Evolutionary conservation across 441 rosid genomes (phyloP), one percentile per base, ranked within the genome.

Genomic region (Arabidopsis lyrata): DNA sequence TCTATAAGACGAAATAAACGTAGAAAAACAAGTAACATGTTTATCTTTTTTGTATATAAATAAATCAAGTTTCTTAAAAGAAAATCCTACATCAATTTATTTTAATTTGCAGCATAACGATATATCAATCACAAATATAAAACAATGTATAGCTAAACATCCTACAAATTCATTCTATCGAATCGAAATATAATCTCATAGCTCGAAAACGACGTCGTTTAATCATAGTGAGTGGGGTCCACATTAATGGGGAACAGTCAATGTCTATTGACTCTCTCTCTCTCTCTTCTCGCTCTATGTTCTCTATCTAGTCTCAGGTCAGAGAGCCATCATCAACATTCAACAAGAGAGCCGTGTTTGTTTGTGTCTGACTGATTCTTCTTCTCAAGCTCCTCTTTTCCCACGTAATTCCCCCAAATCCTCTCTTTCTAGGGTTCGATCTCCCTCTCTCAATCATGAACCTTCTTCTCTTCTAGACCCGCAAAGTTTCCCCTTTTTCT

Each of bases 401-500:
- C 67, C 70, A 48, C 80, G 70, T 62, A 47, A 69, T 63, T 49
- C 60, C 60, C 24, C 29, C 16, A 70, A 68, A 63, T 63, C 79
- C 45, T 24, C 20, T 56, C 39, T 13, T 42, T 63, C 44, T 38
- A 47, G 16, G 66, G 57, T 61, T 35, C 35, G 50, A 68, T 69
- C 66, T 73, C 27, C 9, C 3, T 14, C 6, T 10, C 49, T 16
- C 34, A 22, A 54, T 62, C 55, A 71, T 70, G 77, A 44, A 53
- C 5, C 54, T 42, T 66, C 65, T 36, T 58, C 68, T 64, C 76
- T 16, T 41, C 58, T 77, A 64, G 67, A 6, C 60, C 12, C 27
- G 44, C 41, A 10, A 45, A 54, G 13, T 5, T 15, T 36, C 0
- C 35, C 39, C 15, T 8, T 39, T 22, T 31, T 16, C 4, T n/a